Evolutionary conservation across 495 filamentous ascomycete genomes (phyloP).

Genomic region (Aspergillus mulundensis): DNA sequence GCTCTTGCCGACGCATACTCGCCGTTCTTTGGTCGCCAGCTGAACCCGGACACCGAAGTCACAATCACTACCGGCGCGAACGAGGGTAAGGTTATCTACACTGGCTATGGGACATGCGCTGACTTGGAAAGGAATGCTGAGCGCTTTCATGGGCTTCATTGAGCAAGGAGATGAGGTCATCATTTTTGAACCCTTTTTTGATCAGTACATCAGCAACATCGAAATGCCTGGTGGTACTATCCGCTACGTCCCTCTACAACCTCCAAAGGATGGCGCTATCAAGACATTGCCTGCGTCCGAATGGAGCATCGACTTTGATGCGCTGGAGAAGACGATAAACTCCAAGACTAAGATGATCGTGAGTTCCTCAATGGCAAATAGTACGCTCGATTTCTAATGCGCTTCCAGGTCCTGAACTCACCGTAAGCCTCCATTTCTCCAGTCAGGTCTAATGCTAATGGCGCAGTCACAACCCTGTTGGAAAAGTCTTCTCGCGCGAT

Average conservation of each 20-base stretch:
- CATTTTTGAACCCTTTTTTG: slow-evolving; percentile 97
- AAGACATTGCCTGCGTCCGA: slow-evolving; percentile 79
- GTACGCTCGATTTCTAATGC: slow-evolving; percentile 10
- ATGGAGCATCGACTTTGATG: slow-evolving; percentile 80
- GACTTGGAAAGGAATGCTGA: slow-evolving; percentile 64
- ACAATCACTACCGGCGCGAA: slow-evolving; percentile 96
- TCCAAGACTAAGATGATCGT: slow-evolving; percentile 93
- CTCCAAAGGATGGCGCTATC: slow-evolving; percentile 75
- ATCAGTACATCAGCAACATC: slow-evolving; percentile 98
- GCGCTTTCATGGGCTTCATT: slow-evolving; percentile 96
- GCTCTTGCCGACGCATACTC: slow-evolving; percentile 89
- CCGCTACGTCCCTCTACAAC: slow-evolving; percentile 88
- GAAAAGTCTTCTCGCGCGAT: slow-evolving; percentile 82
- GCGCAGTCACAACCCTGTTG: slow-evolving; percentile 83
- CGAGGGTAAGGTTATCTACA: slow-evolving; percentile 55
- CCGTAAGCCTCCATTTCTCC: slow-evolving; percentile 25
- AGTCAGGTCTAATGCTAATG: slow-evolving; percentile 11
- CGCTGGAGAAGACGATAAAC: slow-evolving; percentile 81
- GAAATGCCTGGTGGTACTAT: slow-evolving; percentile 95
- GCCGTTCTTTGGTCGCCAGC: slow-evolving; percentile 69
- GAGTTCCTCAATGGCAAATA: slow-evolving; percentile 25
- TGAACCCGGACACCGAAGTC: slow-evolving; percentile 88
- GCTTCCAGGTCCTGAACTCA: slow-evolving; percentile 40
- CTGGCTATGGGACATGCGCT: neutral
- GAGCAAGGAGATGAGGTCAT: slow-evolving; percentile 95